Conservation (phyloP, 2,329 filamentous ascomycete genomes). For the Fusarium nodosum region DNA sequence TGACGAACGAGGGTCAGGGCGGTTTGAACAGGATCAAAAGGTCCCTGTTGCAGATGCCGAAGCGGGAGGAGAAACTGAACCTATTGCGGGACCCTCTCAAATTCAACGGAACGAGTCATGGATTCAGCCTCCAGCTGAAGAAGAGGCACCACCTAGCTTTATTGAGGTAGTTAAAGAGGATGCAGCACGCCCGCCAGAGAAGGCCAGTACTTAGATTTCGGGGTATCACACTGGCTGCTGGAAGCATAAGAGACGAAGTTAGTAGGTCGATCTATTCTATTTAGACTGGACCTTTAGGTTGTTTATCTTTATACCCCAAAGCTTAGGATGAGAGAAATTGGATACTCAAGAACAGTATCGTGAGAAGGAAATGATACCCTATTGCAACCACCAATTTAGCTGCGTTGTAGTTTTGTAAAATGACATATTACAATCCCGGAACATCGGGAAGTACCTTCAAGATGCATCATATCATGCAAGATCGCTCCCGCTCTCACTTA, state of each 20-base stretch:
- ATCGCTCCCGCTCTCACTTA: neutral
- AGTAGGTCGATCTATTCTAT: no score
- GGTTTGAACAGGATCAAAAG: neutral
- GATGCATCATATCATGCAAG: neutral
- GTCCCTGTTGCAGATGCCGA: fast-evolving
- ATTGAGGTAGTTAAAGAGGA: constrained; percentile 1
- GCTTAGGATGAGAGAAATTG: neutral
- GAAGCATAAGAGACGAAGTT: no score
- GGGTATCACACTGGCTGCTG: no score
- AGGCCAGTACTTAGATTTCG: neutral
- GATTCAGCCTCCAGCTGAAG: constrained; percentile 20
- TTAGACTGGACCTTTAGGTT: neutral
- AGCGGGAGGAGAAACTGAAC: neutral
- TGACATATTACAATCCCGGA: neutral
- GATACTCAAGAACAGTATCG: neutral
- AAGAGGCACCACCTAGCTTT: constrained; percentile 20
- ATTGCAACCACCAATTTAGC: neutral
- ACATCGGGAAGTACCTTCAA: neutral
- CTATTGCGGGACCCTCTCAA: neutral
- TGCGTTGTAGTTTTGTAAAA: neutral
- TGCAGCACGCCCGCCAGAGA: neutral
- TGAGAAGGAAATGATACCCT: neutral
- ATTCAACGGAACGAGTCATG: constrained; percentile 12
- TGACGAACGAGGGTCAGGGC: neutral
- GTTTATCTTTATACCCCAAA: neutral